Conservation (phyloP, 192 early-diverging fungal genomes). For the Obelidium mucronatum region DNA sequence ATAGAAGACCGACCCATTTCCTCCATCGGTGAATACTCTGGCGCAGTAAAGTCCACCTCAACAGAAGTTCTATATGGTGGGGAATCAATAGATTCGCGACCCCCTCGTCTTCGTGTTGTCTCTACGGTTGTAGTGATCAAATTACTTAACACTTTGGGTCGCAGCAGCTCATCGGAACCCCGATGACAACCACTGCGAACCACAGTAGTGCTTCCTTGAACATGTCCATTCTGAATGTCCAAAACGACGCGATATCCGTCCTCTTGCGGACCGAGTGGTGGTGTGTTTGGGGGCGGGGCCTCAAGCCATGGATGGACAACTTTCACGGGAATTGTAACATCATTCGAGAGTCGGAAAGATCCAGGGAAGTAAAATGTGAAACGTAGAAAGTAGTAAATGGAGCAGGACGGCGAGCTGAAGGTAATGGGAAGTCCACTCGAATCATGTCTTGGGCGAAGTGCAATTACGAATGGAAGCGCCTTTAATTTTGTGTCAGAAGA, state of each 20-base stretch:
- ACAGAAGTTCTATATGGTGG: no score
- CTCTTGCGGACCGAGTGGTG: no score
- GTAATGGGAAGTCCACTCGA: constrained; percentile 20
- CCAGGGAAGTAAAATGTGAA: background rate
- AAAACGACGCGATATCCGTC: background rate
- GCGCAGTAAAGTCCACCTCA: no score
- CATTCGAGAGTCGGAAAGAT: background rate
- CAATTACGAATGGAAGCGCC: constrained; percentile 7
- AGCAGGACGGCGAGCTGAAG: background rate
- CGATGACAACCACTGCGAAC: no score
- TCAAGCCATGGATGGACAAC: background rate
- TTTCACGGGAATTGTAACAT: background rate
- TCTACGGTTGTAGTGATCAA: no score
- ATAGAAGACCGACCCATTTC: no score
- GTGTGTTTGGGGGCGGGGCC: background rate
- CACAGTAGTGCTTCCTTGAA: no score
- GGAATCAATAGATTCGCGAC: no score
- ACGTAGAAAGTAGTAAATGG: background rate
- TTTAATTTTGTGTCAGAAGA: background rate
- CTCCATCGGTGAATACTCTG: no score
- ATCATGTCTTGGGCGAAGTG: background rate
- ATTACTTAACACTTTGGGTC: constrained; percentile 7
- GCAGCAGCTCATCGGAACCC: background rate
- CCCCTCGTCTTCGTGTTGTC: no score
- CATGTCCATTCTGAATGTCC: background rate